Evolutionary conservation across 2,329 filamentous ascomycete genomes (phyloP).

Genomic region (Aspergillus ruber): DNA sequence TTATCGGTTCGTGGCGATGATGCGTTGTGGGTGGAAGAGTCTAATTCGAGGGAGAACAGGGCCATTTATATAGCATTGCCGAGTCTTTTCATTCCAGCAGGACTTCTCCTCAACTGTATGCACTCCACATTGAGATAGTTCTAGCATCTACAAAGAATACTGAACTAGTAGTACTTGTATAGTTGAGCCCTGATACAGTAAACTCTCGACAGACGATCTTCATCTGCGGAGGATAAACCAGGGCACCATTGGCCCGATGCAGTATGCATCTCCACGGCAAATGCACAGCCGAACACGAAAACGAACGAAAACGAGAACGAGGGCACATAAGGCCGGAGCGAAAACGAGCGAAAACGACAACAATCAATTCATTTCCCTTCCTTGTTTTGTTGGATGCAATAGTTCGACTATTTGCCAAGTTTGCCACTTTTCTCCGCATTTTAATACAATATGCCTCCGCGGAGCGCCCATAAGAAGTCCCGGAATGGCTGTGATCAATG

Average conservation of each 20-base stretch:
- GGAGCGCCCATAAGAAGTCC: conserved; percentile 39
- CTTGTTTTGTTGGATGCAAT: not conserved
- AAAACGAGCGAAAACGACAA: not conserved
- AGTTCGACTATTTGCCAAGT: not conserved
- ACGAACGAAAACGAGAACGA: not conserved
- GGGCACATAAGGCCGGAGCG: not conserved
- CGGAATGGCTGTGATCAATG: conserved; percentile 38
- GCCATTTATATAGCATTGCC: conserved; percentile 16
- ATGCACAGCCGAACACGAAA: not conserved
- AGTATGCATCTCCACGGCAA: not conserved
- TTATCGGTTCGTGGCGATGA: too few species aligned
- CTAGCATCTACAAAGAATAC: not conserved
- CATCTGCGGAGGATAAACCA: not conserved
- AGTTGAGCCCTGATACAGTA: not conserved
- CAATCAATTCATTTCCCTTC: not conserved
- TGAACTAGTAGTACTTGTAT: not conserved
- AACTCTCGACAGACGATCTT: not conserved
- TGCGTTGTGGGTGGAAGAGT: too few species aligned
- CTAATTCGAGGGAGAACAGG: too few species aligned
- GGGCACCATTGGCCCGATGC: not conserved
- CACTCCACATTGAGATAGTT: too few species aligned
- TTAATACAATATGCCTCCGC: conserved; percentile 24
- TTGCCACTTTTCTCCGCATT: not conserved
- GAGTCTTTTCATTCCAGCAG: not conserved
- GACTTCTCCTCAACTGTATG: not conserved